A percentile compares a stretch with the other conserved stretches of the same genome.
Evolutionary conservation across 2,329 filamentous ascomycete species (phyloP).

Genomic region (Truncatella angustata): DNA sequence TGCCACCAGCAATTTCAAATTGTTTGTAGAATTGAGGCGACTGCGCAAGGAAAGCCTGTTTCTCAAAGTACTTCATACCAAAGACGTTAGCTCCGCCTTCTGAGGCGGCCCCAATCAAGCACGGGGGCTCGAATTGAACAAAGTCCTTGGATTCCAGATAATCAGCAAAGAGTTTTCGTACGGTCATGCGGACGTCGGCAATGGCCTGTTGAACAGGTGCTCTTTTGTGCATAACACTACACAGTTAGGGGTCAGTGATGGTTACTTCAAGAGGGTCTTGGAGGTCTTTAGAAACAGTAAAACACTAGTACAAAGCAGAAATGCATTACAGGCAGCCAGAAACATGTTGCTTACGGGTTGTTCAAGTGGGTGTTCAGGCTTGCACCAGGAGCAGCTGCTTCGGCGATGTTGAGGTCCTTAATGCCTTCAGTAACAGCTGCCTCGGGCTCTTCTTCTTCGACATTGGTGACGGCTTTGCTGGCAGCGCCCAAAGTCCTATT

Average conservation of each 20-base stretch:
- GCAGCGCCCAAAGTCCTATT: conserved; percentile 55
- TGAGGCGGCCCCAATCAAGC: conserved; percentile 83
- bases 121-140: conserved; percentile 83
- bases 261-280: too few species aligned
- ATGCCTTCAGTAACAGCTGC: conserved; percentile 32
- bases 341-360: too few species aligned
- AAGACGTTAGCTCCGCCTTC: conserved; percentile 95
- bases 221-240: conserved; percentile 87
- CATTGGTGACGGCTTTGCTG: conserved; percentile 54
- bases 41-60: conserved; percentile 76
- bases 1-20: conserved; percentile 75
- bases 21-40: conserved; percentile 88
- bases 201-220: conserved; percentile 68
- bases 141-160: conserved; percentile 77
- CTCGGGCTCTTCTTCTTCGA: conserved; percentile 57
- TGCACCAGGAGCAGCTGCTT: conserved; percentile 61
- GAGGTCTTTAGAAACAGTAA: too few species aligned
- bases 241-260: too few species aligned
- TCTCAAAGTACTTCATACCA: conserved; percentile 83
- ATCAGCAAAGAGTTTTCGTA: conserved; percentile 70
- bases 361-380: conserved; percentile 82
- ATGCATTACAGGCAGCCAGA: too few species aligned
- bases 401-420: conserved; percentile 38
- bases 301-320: too few species aligned
- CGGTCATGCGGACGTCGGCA: conserved; percentile 53